These are phyloP conservation scores for Lactarius sp. DNA, from an alignment of 768 basidiomycete species.

Conservation along the genomic window DNA sequence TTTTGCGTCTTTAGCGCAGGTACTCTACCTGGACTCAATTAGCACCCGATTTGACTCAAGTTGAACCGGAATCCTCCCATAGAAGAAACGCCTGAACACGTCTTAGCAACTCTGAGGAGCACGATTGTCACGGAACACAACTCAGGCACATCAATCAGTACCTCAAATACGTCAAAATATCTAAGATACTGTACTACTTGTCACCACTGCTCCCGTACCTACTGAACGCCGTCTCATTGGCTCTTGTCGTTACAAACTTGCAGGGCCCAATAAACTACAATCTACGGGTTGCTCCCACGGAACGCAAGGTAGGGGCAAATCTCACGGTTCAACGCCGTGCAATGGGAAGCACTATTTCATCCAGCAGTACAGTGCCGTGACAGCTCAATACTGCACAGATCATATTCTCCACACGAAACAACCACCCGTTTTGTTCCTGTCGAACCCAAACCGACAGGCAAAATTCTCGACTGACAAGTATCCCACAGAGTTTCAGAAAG, in stretches of 20 bases:
- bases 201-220: no score
- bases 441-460: background rate
- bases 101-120: no score
- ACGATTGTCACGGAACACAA: no score
- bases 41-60: no score
- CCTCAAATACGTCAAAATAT: no score
- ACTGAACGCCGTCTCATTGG: background rate
- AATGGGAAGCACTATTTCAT: background rate
- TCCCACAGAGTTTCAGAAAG: constrained; percentile 25
- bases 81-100: no score
- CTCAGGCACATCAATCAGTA: no score
- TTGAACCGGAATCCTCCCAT: no score
- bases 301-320: background rate
- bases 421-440: background rate
- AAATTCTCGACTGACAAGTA: background rate
- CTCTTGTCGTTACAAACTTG: background rate
- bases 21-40: no score
- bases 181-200: no score
- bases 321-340: background rate
- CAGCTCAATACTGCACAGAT: background rate
- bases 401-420: background rate
- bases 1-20: background rate
- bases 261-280: no score
- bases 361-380: background rate
- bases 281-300: no score